phyloP scores from a whole-genome alignment of 2,329 filamentous ascomycete species.

The Fusarium pseudonygamai region DNA sequence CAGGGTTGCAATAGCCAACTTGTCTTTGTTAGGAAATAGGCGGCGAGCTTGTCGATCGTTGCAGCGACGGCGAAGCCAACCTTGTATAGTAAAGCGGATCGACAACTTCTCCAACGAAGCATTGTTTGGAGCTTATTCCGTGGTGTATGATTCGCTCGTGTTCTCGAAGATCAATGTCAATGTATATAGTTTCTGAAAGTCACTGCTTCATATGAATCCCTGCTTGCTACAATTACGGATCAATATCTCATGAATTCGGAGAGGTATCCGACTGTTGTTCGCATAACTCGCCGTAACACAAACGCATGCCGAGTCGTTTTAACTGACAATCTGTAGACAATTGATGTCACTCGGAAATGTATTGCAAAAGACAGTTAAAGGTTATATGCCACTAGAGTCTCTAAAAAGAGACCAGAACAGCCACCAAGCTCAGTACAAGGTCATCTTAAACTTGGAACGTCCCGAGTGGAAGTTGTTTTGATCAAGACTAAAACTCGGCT shows the following conservation, averaged over 20 bases:
- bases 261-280: not conserved
- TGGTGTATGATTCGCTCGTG: not conserved
- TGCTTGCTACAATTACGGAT: not conserved
- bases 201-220: not conserved
- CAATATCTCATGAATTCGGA: not conserved
- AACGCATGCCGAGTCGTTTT: not conserved
- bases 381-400: not conserved
- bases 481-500: not conserved
- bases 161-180: not conserved
- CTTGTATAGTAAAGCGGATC: not conserved
- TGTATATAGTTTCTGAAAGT: not conserved
- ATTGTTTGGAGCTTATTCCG: not conserved
- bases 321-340: not conserved
- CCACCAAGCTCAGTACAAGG: not conserved
- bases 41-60: not conserved
- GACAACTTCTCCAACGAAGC: not conserved
- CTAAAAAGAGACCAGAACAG: not conserved
- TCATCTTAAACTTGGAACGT: not conserved
- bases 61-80: not conserved
- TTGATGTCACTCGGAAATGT: no score
- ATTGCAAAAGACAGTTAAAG: no score
- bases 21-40: not conserved
- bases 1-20: not conserved
- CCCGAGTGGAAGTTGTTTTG: not conserved
- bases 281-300: not conserved